Evolutionary conservation across 495 filamentous ascomycete species (phyloP), one percentile per base, ranked within the genome.

Genomic region (Neurospora sp.): DNA sequence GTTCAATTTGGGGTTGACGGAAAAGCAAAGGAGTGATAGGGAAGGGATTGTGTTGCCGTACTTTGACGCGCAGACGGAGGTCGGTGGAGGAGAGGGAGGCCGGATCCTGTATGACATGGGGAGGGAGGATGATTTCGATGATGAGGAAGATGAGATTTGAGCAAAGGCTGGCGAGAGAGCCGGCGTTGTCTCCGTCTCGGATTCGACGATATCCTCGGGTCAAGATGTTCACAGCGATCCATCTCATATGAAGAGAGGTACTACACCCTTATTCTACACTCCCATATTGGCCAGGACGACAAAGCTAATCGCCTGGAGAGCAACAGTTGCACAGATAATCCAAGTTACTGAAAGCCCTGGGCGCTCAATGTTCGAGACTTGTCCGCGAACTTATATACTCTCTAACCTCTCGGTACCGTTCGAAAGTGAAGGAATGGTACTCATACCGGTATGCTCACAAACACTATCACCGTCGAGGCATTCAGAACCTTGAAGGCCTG

Each of bases 31-130:
- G 74, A 84, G 85, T 73, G 94, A 95, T 46, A 84, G 96, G 72
- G 94, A 98, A 78, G 92, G 92, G 4, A 90, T 99, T 23, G 93
- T 97, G 38, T 79, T 99, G 76, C 96, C 96, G 39, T 98, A 98
- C 82, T 95, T 94, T 78, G 96, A 98, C 85, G 95, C 96, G 18
- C 96, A 99, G 87, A 89, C 88, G 62, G 90, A 90, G 40, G 83
- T 90, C 44, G 90, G 90, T 0, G 90, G 90, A 0, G 92, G 92
- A 14, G 93, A 95, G 14, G 92, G 93, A 39, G 96, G 96, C 0
- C 86, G 94, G 74, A 99, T 99, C 71, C 78, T 99, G 77, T 98
- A 98, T 83, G 94, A 97, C 71, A 96, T 98, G 91, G 96, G 95
- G 39, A 88, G 89, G 71, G 96, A 97, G 84, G 96, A 99, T 84